Percentiles rank a stretch among this genome's conserved stretches.
These are phyloP conservation scores for Pterocarpus santalinus DNA, from an alignment of 306 rosid species.

Conservation along the genomic window DNA sequence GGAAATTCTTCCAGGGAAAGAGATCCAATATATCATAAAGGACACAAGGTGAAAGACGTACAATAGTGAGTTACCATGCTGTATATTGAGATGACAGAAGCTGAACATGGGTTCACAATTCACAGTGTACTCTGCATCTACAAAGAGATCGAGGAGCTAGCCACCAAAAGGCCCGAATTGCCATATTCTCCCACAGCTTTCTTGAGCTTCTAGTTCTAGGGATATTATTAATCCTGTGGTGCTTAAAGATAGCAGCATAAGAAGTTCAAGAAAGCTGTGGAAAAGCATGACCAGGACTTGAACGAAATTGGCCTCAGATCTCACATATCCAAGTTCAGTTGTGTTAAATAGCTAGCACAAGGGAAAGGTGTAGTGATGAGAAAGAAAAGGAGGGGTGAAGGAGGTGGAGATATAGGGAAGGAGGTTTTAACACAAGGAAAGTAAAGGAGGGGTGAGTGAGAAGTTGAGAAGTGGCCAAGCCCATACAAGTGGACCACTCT, in stretches of 20 bases:
- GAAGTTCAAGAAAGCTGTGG: constrained; percentile 99
- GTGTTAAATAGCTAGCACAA: no score
- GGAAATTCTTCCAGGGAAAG: background rate
- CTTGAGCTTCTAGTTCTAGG: constrained; percentile 72
- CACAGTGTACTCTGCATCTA: constrained; percentile 1
- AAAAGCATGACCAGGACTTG: constrained; percentile 88
- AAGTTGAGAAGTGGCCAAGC: constrained; percentile 41
- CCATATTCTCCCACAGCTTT: constrained; percentile 99
- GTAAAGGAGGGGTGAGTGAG: background rate
- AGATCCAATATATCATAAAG: background rate
- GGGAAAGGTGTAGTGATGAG: no score
- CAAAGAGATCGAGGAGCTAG: background rate
- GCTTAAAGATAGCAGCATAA: constrained; percentile 36
- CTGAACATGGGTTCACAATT: background rate
- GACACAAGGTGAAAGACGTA: background rate
- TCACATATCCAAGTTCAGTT: constrained; percentile 5
- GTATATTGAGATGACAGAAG: constrained; percentile 10
- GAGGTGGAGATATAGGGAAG: constrained; percentile 24
- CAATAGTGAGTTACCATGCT: background rate
- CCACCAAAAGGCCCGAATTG: constrained; percentile 56
- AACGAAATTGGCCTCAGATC: constrained; percentile 58
- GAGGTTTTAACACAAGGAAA: constrained; percentile 25
- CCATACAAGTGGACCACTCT: constrained; percentile 81
- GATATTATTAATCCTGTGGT: no score
- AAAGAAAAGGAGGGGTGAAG: background rate